Base-by-base conservation (phyloP, 2,329 filamentous ascomycete species). In the Aspergillus ustus region DNA sequence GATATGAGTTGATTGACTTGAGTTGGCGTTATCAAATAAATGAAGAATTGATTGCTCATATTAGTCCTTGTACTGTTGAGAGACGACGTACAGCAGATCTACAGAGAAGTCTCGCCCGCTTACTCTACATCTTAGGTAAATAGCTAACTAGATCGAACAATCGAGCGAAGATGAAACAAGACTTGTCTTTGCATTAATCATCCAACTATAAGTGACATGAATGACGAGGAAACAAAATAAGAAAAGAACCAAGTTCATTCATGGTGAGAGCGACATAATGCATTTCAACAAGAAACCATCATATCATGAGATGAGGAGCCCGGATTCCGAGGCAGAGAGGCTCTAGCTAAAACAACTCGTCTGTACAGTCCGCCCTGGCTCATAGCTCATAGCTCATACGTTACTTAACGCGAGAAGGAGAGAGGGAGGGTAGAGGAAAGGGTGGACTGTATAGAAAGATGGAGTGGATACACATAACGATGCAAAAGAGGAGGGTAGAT, bases 231-330 rank as follows among this genome's bases (percentile, higher is more conserved):
- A 29, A 55, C 29, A 34, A 29, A 40, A 57, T 34, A 25, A 19
- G 50, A 43, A 44, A 52, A 52, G 40, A 54, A 52, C 57, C 29
- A 46, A 52, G 45, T 59, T 63, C 57, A 48, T 60, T 54, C 59
- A 60, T 53, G 37, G 44, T 37, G 44, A 52, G 57, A 51, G 48
- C 34, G 48, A 61, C 61, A 61, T 52, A 61, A 63, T 63, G 61
- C 61, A 61, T 60, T 61, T 60, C 51, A 56, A 43, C 31, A 50
- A 52, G 37, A 55, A 63, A 58, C 50, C 58, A 63, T 63, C 57
- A 56, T 31, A 13, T 40, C 34, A 40, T 40, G 34, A 40, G 34
- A 52, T 45, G 46, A 50, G 22, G 46, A 17, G 46, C 20, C 28
- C 9, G 9, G 29, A 11, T 46, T 8, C 37, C 46, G n/a, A 29